phyloP scores from a whole-genome alignment of 768 basidiomycete species.

The Boletus reticuloceps region DNA sequence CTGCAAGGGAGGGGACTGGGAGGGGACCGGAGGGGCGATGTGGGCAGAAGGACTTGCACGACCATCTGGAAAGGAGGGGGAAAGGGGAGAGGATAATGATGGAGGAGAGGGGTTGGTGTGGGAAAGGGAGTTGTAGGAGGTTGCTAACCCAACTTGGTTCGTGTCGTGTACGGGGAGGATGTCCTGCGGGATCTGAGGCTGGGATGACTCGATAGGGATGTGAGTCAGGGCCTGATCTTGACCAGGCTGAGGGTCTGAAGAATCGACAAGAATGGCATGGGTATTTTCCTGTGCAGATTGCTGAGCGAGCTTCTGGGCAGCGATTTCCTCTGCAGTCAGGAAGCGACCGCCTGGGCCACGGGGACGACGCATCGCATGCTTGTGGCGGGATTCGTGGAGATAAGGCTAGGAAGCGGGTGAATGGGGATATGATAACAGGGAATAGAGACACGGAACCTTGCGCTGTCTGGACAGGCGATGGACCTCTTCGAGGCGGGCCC shows the following conservation, averaged over 20 bases:
- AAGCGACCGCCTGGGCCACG: constrained; percentile 97
- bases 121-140: constrained; percentile 17
- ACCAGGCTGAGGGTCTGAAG: constrained; percentile 12
- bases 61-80: constrained; percentile 19
- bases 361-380: constrained; percentile 96
- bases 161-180: constrained; percentile 18
- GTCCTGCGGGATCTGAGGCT: constrained; percentile 16
- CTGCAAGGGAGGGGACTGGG: constrained; percentile 23
- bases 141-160: constrained; percentile 6
- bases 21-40: constrained; percentile 16
- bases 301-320: constrained; percentile 61
- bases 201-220: constrained; percentile 6
- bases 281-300: constrained; percentile 27
- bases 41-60: constrained; percentile 13
- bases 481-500: constrained; percentile 90
- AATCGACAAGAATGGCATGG: constrained; percentile 16
- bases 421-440: neutral
- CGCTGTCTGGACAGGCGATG: constrained; percentile 89
- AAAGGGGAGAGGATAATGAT: constrained; percentile 16
- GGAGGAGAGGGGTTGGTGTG: constrained; percentile 26
- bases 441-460: constrained; percentile 55
- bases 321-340: constrained; percentile 94
- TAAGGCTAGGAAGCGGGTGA: constrained; percentile 65
- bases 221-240: constrained; percentile 4
- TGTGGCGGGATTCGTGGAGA: constrained; percentile 96